Conservation (phyloP, 192 early-diverging fungal genomes). For the Coemansia sp. region DNA sequence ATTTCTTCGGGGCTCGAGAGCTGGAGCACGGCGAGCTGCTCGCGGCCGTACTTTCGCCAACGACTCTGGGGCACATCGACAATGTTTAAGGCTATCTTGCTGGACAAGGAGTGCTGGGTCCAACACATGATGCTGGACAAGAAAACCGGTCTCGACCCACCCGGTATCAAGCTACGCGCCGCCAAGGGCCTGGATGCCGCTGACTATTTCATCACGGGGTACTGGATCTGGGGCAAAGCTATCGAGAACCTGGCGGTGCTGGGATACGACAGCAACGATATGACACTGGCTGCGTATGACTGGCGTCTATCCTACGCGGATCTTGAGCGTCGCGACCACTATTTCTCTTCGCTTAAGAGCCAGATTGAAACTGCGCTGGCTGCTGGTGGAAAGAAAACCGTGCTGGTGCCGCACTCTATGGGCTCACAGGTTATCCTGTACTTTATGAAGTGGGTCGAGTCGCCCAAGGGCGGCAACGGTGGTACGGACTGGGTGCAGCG, state of each 20-base stretch:
- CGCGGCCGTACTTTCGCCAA: slow-evolving; percentile 79
- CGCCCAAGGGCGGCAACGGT: slow-evolving; percentile 60
- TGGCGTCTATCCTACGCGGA: slow-evolving; percentile 80
- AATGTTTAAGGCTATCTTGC: slow-evolving; percentile 77
- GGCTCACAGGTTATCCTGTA: slow-evolving; percentile 68
- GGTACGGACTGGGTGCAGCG: slow-evolving; percentile 71
- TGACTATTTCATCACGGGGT: slow-evolving; percentile 86
- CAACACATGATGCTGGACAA: slow-evolving; percentile 79
- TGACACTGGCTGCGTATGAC: slow-evolving; percentile 85
- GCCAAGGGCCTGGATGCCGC: slow-evolving; percentile 85
- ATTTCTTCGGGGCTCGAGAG: slow-evolving; percentile 85
- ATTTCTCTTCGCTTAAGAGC: slow-evolving; percentile 72
- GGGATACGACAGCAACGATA: slow-evolving; percentile 85
- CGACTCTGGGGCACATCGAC: slow-evolving; percentile 82
- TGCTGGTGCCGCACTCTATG: slow-evolving; percentile 54
- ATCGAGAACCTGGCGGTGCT: slow-evolving; percentile 79
- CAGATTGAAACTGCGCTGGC: slow-evolving; percentile 61
- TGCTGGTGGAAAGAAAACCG: slow-evolving; percentile 53
- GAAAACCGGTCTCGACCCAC: slow-evolving; percentile 80
- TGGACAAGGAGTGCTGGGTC: slow-evolving; percentile 87
- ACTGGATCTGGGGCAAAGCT: slow-evolving; percentile 85
- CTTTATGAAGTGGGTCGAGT: slow-evolving; percentile 86
- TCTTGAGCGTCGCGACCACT: slow-evolving; percentile 76
- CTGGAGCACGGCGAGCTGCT: slow-evolving; percentile 78
- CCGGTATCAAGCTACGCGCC: slow-evolving; percentile 74